These are phyloP conservation scores for Kwoniella shandongensis DNA, from an alignment of 768 basidiomycete species.

Conservation along the genomic window DNA sequence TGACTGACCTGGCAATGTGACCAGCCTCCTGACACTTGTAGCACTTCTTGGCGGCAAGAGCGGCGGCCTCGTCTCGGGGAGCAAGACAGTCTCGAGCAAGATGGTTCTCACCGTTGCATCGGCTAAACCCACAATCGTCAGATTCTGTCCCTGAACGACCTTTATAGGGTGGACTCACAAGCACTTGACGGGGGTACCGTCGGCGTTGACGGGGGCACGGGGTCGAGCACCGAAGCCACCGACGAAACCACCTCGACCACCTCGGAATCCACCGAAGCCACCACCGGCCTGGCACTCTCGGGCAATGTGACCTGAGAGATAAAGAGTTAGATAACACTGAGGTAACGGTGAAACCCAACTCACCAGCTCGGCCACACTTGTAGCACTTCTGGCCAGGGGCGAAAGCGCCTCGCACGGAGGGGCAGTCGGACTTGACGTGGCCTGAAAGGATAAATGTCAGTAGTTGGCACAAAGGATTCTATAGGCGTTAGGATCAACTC, in stretches of 20 bases:
- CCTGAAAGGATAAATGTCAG: slow-evolving; percentile 54
- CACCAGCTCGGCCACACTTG: slow-evolving; percentile 84
- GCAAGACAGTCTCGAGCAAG: slow-evolving; percentile 49
- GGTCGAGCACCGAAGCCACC: slow-evolving; percentile 28
- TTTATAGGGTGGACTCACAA: slow-evolving; percentile 33
- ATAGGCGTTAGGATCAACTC: too few relatives aligned
- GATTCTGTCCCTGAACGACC: background rate
- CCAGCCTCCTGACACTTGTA: slow-evolving; percentile 50
- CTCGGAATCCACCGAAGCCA: slow-evolving; percentile 29
- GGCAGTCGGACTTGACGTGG: slow-evolving; percentile 49
- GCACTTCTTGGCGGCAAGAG: slow-evolving; percentile 42
- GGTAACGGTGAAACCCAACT: slow-evolving; percentile 54
- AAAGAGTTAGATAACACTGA: background rate
- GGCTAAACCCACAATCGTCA: slow-evolving; percentile 26
- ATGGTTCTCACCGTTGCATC: slow-evolving; percentile 52
- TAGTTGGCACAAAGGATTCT: too few relatives aligned
- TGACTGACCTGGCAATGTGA: slow-evolving; percentile 44
- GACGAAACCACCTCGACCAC: slow-evolving; percentile 37
- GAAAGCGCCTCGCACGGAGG: slow-evolving; percentile 31
- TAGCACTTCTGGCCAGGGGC: slow-evolving; percentile 70
- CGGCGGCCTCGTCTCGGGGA: slow-evolving; percentile 38
- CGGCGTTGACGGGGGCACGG: slow-evolving; percentile 30
- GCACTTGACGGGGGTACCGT: slow-evolving; percentile 51
- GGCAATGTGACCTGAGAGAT: slow-evolving; percentile 28
- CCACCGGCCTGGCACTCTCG: slow-evolving; percentile 29